A percentile compares a stretch with the other conserved stretches of the same genome.
Conservation (phyloP, 495 filamentous ascomycete species). For the Aspergillus bridgeri region DNA sequence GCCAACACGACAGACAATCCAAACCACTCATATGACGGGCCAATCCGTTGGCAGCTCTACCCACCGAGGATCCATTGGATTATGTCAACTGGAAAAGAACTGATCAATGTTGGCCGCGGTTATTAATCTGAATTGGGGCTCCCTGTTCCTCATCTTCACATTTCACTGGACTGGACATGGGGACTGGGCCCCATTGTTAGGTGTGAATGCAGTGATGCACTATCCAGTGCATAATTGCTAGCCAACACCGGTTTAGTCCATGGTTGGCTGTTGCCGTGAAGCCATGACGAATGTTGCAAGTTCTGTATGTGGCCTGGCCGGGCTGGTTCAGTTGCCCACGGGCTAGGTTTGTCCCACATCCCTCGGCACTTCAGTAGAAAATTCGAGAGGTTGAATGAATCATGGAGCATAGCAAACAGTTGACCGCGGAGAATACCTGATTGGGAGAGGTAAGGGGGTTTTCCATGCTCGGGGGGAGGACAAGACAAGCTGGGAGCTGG, state of each 20-base stretch:
- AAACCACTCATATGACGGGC: background rate
- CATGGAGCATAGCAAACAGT: background rate
- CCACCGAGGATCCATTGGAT: slow-evolving; percentile 1
- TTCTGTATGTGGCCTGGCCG: background rate
- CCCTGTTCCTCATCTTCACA: background rate
- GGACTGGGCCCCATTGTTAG: background rate
- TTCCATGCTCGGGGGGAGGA: background rate
- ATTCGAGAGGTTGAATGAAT: background rate
- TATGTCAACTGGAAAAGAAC: background rate
- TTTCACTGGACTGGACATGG: background rate
- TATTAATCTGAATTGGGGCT: background rate
- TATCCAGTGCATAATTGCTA: background rate
- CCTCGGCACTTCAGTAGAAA: background rate
- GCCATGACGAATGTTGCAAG: background rate
- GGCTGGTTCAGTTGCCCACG: background rate
- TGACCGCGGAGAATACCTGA: background rate
- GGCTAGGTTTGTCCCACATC: background rate
- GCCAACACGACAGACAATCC: background rate
- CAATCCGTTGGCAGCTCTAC: slow-evolving; percentile 1
- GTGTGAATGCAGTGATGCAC: background rate
- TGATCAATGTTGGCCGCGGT: background rate
- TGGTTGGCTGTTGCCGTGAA: background rate
- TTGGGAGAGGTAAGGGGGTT: background rate
- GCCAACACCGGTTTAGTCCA: background rate
- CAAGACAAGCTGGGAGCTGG: background rate